Conservation (phyloP, 371 early-diverging fungal species). For the Rhizopus arrhizus region DNA sequence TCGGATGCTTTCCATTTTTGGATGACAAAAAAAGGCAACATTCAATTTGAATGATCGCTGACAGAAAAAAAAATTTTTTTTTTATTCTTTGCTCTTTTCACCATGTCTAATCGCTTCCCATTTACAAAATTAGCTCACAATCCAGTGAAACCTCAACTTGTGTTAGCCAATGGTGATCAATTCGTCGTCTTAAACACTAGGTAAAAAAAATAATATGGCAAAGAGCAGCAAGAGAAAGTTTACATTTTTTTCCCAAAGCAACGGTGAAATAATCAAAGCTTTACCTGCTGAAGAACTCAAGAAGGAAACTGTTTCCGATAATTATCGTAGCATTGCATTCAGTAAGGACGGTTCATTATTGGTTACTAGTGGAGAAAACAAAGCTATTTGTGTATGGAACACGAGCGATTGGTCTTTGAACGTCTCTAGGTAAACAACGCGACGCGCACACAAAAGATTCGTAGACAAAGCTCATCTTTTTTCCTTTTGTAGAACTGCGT, state of each 20-base stretch:
- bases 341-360: slow-evolving; percentile 61
- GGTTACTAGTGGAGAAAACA: slow-evolving; percentile 74
- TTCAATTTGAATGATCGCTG: no score
- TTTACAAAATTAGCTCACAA: slow-evolving; percentile 56
- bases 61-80: slow-evolving; percentile 6
- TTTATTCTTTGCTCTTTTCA: slow-evolving; percentile 5
- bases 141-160: slow-evolving; percentile 56
- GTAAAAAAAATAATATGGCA: slow-evolving; percentile 28
- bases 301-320: slow-evolving; percentile 36
- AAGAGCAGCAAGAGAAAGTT: background rate
- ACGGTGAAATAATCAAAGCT: slow-evolving; percentile 45
- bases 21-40: background rate
- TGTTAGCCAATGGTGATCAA: slow-evolving; percentile 61
- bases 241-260: slow-evolving; percentile 25
- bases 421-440: slow-evolving; percentile 44
- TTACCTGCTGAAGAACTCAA: slow-evolving; percentile 38
- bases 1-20: background rate
- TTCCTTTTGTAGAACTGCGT: slow-evolving; percentile 42
- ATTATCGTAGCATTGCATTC: slow-evolving; percentile 62
- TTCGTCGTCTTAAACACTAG: slow-evolving; percentile 61
- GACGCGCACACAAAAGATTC: background rate
- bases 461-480: background rate
- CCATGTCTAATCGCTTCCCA: slow-evolving; percentile 47
- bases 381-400: slow-evolving; percentile 69
- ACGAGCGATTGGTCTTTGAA: slow-evolving; percentile 63